These are phyloP conservation scores for Eutrema yunnanense DNA, from an alignment of 345 rosid genomes.

Conservation along the genomic window DNA sequence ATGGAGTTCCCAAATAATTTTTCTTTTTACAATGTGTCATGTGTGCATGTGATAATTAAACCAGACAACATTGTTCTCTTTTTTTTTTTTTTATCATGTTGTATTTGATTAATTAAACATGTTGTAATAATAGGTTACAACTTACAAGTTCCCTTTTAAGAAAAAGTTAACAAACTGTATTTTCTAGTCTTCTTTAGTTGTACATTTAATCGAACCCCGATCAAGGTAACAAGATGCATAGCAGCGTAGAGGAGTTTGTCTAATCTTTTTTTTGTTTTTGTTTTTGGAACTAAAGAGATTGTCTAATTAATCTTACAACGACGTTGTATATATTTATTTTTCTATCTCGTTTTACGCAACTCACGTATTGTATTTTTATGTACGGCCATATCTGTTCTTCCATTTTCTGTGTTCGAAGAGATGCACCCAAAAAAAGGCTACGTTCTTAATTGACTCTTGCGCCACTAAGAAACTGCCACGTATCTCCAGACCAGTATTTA, in stretches of 20 bases:
- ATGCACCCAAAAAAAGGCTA: background rate
- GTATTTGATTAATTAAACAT: conserved; percentile 4
- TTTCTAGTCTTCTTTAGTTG: background rate
- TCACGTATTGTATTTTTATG: background rate
- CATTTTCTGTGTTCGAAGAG: background rate
- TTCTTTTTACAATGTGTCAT: background rate
- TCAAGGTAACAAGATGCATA: background rate
- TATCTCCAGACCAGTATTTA: background rate
- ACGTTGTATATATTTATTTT: background rate
- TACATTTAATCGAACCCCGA: too few relatives aligned
- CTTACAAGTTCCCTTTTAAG: background rate
- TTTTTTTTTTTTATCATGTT: background rate
- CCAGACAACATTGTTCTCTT: background rate
- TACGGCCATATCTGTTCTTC: background rate
- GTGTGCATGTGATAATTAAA: conserved; percentile 3
- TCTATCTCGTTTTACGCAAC: background rate
- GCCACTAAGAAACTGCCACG: conserved; percentile 6
- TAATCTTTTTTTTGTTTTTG: too few relatives aligned
- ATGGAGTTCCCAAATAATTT: background rate
- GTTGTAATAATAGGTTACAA: background rate
- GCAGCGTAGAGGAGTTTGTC: background rate
- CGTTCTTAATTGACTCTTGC: background rate
- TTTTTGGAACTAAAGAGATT: too few relatives aligned
- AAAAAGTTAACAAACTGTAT: background rate
- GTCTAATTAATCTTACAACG: background rate